Percentiles rank a stretch among this genome's conserved stretches.
These are phyloP conservation scores for Collariella sp. DNA, from an alignment of 495 filamentous ascomycete genomes.

Conservation along the genomic window DNA sequence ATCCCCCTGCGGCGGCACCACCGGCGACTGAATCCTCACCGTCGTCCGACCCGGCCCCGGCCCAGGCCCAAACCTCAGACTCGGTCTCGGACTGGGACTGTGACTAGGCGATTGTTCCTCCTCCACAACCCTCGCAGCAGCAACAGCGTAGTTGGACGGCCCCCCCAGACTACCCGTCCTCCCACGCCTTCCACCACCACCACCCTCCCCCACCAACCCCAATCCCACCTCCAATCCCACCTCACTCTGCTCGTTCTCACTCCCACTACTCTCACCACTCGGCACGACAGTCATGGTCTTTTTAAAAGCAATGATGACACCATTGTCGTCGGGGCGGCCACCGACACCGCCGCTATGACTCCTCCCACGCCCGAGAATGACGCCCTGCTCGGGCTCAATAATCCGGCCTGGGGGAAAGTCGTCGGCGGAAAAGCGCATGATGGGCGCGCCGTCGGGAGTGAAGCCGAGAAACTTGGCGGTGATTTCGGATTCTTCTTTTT, in stretches of 20 bases:
- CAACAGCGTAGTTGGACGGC: not conserved
- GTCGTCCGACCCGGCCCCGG: not conserved
- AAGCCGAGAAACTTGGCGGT: conserved; percentile 29
- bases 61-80: not conserved
- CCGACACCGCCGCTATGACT: too few species aligned
- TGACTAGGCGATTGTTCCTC: not conserved
- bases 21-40: not conserved
- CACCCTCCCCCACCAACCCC: not conserved
- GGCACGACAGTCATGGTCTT: conserved; percentile 19
- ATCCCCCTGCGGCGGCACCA: conserved; percentile 12
- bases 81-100: not conserved
- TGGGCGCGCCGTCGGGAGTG: conserved; percentile 21
- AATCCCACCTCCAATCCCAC: not conserved
- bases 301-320: conserved; percentile 23
- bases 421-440: conserved; percentile 22
- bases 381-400: conserved; percentile 15
- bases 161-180: too few species aligned
- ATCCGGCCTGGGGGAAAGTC: conserved; percentile 15
- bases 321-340: conserved; percentile 4
- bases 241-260: not conserved
- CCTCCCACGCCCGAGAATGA: conserved; percentile 16
- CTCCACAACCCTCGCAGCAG: not conserved
- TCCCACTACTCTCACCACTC: too few species aligned
- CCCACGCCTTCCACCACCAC: not conserved
- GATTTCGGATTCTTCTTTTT: conserved; percentile 19